phyloP scores from a whole-genome alignment of 2,329 filamentous ascomycete species.

The Ophiostoma tasmaniense region DNA sequence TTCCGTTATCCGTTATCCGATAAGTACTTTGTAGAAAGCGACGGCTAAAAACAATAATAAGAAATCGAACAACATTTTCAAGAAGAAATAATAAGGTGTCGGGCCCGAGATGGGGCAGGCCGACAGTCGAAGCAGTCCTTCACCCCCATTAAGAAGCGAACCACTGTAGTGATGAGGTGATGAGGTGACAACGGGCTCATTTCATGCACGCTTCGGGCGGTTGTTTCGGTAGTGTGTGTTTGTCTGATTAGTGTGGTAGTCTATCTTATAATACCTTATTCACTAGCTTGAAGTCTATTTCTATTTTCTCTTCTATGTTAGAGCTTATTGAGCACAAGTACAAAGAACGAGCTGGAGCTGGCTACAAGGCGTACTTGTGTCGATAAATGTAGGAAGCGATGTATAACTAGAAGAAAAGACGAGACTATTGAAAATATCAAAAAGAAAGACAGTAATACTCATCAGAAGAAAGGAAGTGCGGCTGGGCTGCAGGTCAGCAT shows the following conservation, averaged over 20 bases:
- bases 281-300: not conserved
- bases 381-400: not conserved
- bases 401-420: not conserved
- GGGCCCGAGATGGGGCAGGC: slow-evolving; percentile 4
- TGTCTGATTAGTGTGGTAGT: not conserved
- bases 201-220: not conserved
- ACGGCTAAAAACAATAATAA: not conserved
- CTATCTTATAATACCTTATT: not conserved
- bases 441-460: not conserved
- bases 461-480: not conserved
- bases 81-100: not conserved
- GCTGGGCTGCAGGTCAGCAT: not conserved
- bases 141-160: not conserved
- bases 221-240: not conserved
- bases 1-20: not conserved
- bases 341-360: not conserved
- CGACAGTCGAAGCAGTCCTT: not conserved
- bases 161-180: not conserved
- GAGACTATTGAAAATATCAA: not conserved
- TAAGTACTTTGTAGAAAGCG: not conserved
- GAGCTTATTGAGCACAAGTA: not conserved
- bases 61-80: not conserved
- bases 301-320: not conserved
- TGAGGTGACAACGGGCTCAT: not conserved
- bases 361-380: not conserved